Evolutionary conservation across 2,329 filamentous ascomycete species (phyloP).

Genomic region (Sclerotinia borealis): DNA sequence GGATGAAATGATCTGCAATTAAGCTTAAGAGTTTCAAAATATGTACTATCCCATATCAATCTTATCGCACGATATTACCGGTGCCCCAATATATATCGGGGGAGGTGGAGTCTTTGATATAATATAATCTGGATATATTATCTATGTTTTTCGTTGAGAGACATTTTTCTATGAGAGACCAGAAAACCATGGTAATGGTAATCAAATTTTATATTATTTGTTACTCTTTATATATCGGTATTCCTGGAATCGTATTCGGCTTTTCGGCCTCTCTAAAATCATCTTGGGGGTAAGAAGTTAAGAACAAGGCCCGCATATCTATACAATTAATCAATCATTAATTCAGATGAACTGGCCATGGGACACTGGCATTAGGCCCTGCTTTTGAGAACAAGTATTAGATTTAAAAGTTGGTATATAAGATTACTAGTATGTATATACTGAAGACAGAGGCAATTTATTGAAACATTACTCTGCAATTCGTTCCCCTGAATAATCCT

Average conservation of each 20-base stretch:
- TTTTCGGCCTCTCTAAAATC: too few relatives aligned
- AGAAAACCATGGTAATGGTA: background rate
- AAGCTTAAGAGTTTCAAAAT: constrained; percentile 7
- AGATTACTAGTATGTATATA: too few relatives aligned
- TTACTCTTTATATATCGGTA: too few relatives aligned
- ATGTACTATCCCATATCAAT: background rate
- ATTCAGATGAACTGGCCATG: background rate
- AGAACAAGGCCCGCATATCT: background rate
- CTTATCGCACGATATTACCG: background rate
- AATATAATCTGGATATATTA: background rate
- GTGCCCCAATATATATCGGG: background rate
- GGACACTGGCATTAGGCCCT: background rate
- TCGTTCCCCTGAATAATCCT: background rate
- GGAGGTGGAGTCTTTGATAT: background rate
- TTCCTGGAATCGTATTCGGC: background rate
- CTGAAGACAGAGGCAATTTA: too few relatives aligned
- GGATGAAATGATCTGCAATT: background rate
- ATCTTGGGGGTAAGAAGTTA: background rate
- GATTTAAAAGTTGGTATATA: too few relatives aligned
- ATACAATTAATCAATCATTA: background rate
- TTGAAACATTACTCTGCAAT: background rate
- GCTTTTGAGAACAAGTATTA: background rate
- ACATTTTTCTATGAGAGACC: background rate
- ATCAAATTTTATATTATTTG: background rate
- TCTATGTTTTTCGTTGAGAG: background rate